Base-by-base conservation (phyloP, 306 rosid species). In the Hippophae gyantsensis region DNA sequence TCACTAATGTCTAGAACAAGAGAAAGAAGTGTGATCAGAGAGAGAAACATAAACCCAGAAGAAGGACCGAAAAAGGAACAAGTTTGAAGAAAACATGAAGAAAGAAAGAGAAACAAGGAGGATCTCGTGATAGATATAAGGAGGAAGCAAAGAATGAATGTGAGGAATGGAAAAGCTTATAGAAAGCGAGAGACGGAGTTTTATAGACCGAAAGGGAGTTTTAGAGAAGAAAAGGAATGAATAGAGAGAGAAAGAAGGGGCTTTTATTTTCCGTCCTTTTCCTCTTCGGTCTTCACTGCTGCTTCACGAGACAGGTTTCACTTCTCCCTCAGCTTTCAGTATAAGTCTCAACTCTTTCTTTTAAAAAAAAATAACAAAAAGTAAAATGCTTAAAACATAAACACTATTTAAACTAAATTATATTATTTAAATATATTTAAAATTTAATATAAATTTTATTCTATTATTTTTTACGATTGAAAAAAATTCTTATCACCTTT, bases 41-140 rank as follows among this genome's bases (percentile, higher is more conserved):
- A 67, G 60, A 45, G 60, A 54, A 56, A 43, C 10, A 32, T 4
- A 32, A 32, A 32, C n/a, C 32, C 56, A 8, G 71, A 58, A 66
- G 74, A 61, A 60, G 65, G 54, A 60, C 27, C 58, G 78, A 76
- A 62, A 67, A 66, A 68, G 67, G 64, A 80, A 81, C 65, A 46
- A 72, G 75, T 43, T 23, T 47, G 12, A 23, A 54, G 67, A 70
- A 48, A 60, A 60, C 45, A 26, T 10, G 44, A 58, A 60, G 50
- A 10, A 41, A 46, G 43, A 50, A 52, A 70, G 64, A 69, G 72
- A 79, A 41, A 74, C 71, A 76, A 26, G 81, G 81, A 74, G 89
- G 92, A 92, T 89, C 85, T 87, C 96, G 79, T 89, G 98, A 87
- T 96, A 90, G 81, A 61, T 79, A 68, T 81, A 79, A 79, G 74